Conservation (phyloP, 345 rosid genomes). For the Moricandia moricandioides region DNA sequence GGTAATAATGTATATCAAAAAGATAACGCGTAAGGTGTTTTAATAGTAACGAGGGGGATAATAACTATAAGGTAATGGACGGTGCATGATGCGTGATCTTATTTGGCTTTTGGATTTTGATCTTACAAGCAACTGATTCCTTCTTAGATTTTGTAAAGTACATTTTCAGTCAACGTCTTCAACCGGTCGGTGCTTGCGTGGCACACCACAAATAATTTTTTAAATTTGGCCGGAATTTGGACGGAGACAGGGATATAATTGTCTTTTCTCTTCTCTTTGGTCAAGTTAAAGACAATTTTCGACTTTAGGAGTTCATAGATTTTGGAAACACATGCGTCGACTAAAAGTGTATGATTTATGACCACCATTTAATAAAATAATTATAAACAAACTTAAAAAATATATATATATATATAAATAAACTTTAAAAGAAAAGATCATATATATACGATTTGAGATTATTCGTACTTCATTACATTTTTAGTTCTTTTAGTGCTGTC, state of each 20-base stretch:
- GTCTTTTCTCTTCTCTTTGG: slow-evolving; percentile 10
- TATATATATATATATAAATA: no score
- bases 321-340: background rate
- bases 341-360: background rate
- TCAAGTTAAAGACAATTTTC: slow-evolving; percentile 19
- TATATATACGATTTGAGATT: background rate
- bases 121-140: slow-evolving; percentile 7
- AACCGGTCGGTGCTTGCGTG: slow-evolving; percentile 34
- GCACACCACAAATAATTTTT: background rate
- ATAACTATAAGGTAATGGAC: slow-evolving; percentile 12
- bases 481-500: slow-evolving; percentile 5
- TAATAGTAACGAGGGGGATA: slow-evolving; percentile 3
- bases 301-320: slow-evolving; percentile 10
- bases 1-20: background rate
- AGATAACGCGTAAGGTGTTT: background rate
- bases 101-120: slow-evolving; percentile 21
- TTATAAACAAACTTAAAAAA: background rate
- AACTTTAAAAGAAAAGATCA: background rate
- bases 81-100: slow-evolving; percentile 26
- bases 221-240: slow-evolving; percentile 28
- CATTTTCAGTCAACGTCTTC: slow-evolving; percentile 21
- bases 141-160: background rate
- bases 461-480: background rate
- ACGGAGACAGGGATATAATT: background rate
- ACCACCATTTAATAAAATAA: background rate